Percentiles rank a stretch among this genome's conserved stretches.
These are phyloP conservation scores for Torrubiellomyces zombiae DNA, from an alignment of 2,329 filamentous ascomycete genomes.

Conservation along the genomic window DNA sequence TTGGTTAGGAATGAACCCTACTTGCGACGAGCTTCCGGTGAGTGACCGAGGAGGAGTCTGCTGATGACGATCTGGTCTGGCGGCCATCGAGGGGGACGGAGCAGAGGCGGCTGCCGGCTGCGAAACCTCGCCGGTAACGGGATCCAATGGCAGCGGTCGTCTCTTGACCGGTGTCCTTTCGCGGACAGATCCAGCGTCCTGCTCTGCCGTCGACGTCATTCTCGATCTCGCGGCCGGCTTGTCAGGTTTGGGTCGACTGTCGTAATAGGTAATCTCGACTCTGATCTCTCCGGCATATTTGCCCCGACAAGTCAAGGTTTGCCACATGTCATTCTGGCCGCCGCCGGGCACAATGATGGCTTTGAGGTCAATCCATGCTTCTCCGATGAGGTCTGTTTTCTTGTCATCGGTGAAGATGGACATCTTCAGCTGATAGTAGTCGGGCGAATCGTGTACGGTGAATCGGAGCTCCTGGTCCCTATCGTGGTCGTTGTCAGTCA, in stretches of 20 bases:
- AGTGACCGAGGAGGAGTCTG: constrained; percentile 32
- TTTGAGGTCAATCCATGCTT: constrained; percentile 75
- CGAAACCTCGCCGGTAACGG: constrained; percentile 41
- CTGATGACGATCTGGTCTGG: constrained; percentile 23
- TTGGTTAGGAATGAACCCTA: constrained; percentile 28
- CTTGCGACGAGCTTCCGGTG: constrained; percentile 20
- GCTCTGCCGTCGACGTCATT: constrained; percentile 18
- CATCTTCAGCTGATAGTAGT: constrained; percentile 90
- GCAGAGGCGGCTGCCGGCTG: constrained; percentile 13
- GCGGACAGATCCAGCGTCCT: constrained; percentile 23
- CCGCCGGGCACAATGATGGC: constrained; percentile 71
- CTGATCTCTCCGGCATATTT: constrained; percentile 94
- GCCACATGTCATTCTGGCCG: constrained; percentile 90
- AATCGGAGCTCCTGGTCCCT: constrained; percentile 98
- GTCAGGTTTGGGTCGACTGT: constrained; percentile 67
- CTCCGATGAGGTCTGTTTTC: constrained; percentile 89
- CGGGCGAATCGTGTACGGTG: constrained; percentile 84
- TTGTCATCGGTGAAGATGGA: constrained; percentile 98
- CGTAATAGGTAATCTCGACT: constrained; percentile 93
- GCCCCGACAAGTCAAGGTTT: constrained; percentile 68
- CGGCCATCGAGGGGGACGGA: constrained; percentile 10
- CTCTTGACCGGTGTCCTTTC: constrained; percentile 55
- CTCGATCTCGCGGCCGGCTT: constrained; percentile 44
- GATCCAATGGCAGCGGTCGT: constrained; percentile 68
- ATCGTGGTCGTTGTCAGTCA: constrained; percentile 6